These are phyloP conservation scores for Aethionema arabicum DNA, from an alignment of 345 rosid genomes.

Conservation along the genomic window DNA sequence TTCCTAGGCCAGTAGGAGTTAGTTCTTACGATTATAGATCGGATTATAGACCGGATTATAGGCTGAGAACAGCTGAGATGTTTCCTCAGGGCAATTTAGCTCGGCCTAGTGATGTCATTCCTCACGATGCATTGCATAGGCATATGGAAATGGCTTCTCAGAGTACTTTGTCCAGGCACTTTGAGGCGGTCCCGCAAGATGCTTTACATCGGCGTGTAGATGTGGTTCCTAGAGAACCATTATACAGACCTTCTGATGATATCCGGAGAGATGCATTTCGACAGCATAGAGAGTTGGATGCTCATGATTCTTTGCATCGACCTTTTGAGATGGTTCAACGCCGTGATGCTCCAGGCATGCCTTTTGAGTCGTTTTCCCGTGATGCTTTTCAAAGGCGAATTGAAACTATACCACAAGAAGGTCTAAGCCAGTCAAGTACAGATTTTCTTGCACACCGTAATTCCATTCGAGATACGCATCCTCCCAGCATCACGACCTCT, in stretches of 20 bases:
- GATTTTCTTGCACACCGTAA: conserved; percentile 29
- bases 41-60: not conserved
- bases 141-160: conserved; percentile 19
- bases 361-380: conserved; percentile 25
- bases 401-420: conserved; percentile 30
- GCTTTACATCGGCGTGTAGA: conserved; percentile 29
- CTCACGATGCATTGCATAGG: conserved; percentile 32
- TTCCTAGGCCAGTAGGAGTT: conserved; percentile 40
- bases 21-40: conserved; percentile 20
- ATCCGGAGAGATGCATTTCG: conserved; percentile 26
- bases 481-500: conserved; percentile 20
- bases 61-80: conserved; percentile 9
- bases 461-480: conserved; percentile 19
- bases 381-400: conserved; percentile 24
- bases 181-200: conserved; percentile 18
- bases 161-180: conserved; percentile 8
- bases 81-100: conserved; percentile 20
- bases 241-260: conserved; percentile 34
- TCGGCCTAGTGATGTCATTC: conserved; percentile 31
- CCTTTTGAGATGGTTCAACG: conserved; percentile 32
- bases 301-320: conserved; percentile 33
- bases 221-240: conserved; percentile 29
- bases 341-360: conserved; percentile 23
- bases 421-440: conserved; percentile 25
- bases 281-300: conserved; percentile 33